These are phyloP conservation scores for Phytophthora sp. DNA, from an alignment of 352 stramenopile genomes.

Conservation along the genomic window DNA sequence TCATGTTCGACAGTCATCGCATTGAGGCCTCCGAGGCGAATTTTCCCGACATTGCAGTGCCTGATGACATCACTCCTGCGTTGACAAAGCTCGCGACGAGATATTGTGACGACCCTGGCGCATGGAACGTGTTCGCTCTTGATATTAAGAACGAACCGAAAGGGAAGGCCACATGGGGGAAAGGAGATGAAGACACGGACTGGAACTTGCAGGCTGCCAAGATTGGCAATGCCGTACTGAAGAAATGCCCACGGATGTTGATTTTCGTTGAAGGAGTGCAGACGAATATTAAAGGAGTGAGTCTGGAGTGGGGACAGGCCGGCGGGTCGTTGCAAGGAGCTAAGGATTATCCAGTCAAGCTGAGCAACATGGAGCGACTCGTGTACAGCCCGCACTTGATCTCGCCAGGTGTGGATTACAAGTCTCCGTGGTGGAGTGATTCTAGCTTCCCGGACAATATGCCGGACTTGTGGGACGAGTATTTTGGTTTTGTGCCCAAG, in stretches of 20 bases:
- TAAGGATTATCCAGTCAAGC: constrained; percentile 65
- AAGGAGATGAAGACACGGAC: constrained; percentile 63
- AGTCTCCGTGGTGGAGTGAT: constrained; percentile 68
- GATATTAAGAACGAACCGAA: constrained; percentile 87
- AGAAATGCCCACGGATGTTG: constrained; percentile 61
- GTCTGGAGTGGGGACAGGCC: constrained; percentile 61
- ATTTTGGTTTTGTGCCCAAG: constrained; percentile 72
- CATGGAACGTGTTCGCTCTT: constrained; percentile 79
- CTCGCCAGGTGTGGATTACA: constrained; percentile 67
- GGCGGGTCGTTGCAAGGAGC: constrained; percentile 64
- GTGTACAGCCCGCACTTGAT: constrained; percentile 75
- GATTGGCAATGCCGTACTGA: constrained; percentile 75
- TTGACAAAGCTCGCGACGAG: constrained; percentile 58
- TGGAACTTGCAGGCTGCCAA: constrained; percentile 65
- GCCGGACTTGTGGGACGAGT: constrained; percentile 64
- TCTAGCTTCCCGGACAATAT: constrained; percentile 74
- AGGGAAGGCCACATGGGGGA: constrained; percentile 69
- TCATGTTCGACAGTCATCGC: constrained; percentile 75
- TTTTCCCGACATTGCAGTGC: constrained; percentile 65
- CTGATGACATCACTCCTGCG: constrained; percentile 59
- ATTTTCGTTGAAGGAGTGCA: constrained; percentile 83
- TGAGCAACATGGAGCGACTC: constrained; percentile 72
- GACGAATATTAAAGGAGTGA: constrained; percentile 66
- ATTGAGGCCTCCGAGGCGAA: constrained; percentile 59
- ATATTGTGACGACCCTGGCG: constrained; percentile 64